Conservation (phyloP, 345 rosid species). For the Eucalyptus cladocalyx region DNA sequence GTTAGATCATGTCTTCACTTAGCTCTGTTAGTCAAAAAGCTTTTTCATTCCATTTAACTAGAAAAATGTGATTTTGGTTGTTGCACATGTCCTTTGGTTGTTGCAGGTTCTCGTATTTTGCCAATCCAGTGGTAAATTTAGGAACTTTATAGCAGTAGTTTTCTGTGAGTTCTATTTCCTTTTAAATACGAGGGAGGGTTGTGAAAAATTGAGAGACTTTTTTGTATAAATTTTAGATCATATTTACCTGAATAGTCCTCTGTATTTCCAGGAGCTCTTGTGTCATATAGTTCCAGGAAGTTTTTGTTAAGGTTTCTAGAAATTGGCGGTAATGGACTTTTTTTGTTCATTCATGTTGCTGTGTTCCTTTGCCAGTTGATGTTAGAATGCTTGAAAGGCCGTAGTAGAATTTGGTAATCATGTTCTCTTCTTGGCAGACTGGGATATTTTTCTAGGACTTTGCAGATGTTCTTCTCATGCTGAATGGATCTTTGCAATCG, state of each 20-base stretch:
- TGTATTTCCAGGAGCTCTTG: neutral
- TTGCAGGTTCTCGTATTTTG: neutral
- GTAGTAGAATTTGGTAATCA: neutral
- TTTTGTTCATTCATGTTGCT: neutral
- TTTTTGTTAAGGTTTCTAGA: neutral
- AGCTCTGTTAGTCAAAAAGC: neutral
- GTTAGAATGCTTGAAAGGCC: neutral
- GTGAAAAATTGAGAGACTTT: neutral
- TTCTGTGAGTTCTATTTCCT: neutral
- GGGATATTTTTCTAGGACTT: neutral
- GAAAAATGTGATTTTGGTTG: neutral
- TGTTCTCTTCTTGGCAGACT: neutral
- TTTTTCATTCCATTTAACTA: neutral
- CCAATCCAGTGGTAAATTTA: neutral
- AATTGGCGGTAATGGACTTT: neutral
- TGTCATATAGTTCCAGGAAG: neutral
- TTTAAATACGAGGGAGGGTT: neutral
- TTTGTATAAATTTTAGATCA: neutral
- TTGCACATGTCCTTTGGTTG: neutral
- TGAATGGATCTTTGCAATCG: neutral
- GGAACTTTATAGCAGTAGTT: neutral
- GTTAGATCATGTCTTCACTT: neutral
- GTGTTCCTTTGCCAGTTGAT: neutral
- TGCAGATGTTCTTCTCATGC: neutral
- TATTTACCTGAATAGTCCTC: neutral